Conservation (phyloP, 805 yeast genomes). For the Kuraishia capsulata region DNA sequence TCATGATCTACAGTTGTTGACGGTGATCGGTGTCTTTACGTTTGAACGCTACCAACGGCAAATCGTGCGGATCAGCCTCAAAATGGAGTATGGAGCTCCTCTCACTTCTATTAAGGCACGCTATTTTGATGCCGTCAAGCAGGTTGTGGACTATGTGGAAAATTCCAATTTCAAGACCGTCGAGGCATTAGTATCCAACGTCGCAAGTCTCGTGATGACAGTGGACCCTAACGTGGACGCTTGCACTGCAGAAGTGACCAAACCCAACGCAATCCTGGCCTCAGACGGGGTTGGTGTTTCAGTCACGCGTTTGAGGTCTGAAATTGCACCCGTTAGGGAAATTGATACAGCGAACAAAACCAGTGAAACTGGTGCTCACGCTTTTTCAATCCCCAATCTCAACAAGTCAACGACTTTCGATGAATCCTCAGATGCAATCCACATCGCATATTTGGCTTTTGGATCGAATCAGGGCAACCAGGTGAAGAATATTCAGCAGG, state of each 20-base stretch:
- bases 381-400: conserved; percentile 18
- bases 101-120: conserved; percentile 18
- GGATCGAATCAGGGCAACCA: conserved; percentile 84
- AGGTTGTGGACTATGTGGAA: conserved; percentile 56
- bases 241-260: conserved; percentile 56
- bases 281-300: conserved; percentile 90
- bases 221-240: conserved; percentile 4
- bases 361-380: not conserved
- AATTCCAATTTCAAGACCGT: conserved; percentile 81
- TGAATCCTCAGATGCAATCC: conserved; percentile 15
- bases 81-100: conserved; percentile 22
- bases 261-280: conserved; percentile 81
- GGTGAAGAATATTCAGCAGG: conserved; percentile 45
- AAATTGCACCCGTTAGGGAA: conserved; percentile 21
- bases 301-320: conserved; percentile 37
- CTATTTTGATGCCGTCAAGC: conserved; percentile 34
- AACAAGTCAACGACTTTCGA: conserved; percentile 12
- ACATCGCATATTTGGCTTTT: conserved; percentile 69
- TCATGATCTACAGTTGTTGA: conserved; percentile 45
- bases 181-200: conserved; percentile 77
- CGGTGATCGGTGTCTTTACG: conserved; percentile 89
- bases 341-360: conserved; percentile 6
- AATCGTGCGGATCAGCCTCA: conserved; percentile 56
- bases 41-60: conserved; percentile 82
- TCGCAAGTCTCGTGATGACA: conserved; percentile 31